Percentiles rank a stretch among this genome's conserved stretches.
These are phyloP conservation scores for Teunomyces lycoperdinae DNA, from an alignment of 805 yeast genomes.

Conservation along the genomic window DNA sequence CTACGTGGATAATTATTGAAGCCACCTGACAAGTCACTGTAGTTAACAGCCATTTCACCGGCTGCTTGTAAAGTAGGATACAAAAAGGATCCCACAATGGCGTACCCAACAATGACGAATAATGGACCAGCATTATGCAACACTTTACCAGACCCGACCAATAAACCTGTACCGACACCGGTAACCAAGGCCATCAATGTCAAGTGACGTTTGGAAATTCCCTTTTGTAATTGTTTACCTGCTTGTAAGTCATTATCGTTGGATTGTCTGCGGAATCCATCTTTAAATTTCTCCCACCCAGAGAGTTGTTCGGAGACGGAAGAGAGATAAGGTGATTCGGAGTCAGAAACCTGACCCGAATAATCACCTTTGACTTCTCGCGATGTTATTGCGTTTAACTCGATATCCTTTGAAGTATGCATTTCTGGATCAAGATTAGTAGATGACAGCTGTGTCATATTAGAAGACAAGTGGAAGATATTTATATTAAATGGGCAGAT, in stretches of 20 bases:
- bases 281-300: slow-evolving; percentile 26
- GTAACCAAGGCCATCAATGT: slow-evolving; percentile 33
- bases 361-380: slow-evolving; percentile 12
- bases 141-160: slow-evolving; percentile 39
- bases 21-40: slow-evolving; percentile 58
- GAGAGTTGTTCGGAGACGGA: slow-evolving; percentile 7
- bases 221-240: slow-evolving; percentile 23
- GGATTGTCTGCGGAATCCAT: slow-evolving; percentile 24
- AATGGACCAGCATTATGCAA: slow-evolving; percentile 38
- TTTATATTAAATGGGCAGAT: not conserved
- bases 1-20: slow-evolving; percentile 55
- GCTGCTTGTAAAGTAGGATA: slow-evolving; percentile 40
- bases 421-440: not conserved
- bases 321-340: slow-evolving; percentile 12
- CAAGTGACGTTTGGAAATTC: slow-evolving; percentile 41
- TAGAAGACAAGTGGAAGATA: not conserved
- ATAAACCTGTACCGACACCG: slow-evolving; percentile 43
- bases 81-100: slow-evolving; percentile 34
- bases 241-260: slow-evolving; percentile 13
- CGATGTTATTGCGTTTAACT: slow-evolving; percentile 15
- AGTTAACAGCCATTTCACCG: slow-evolving; percentile 57
- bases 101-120: slow-evolving; percentile 30
- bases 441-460: not conserved
- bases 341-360: slow-evolving; percentile 10
- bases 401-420: slow-evolving; percentile 10